Evolutionary conservation across 176 grass and related monocot species (phyloP), one percentile per base, ranked within the genome.

Genomic region (Puccinellia tenuiflora): DNA sequence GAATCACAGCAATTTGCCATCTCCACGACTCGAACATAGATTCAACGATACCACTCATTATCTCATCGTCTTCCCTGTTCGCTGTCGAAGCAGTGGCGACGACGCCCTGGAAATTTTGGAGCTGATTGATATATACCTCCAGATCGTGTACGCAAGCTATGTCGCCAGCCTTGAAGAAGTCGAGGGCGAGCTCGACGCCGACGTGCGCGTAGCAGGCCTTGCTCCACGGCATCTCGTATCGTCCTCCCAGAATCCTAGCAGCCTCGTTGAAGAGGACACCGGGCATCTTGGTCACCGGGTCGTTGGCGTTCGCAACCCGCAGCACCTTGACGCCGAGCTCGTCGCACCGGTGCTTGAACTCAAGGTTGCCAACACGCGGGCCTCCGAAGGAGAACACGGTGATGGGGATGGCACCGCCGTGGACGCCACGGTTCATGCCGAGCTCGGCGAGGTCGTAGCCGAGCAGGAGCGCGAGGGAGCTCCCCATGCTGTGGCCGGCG

Each of bases 401-500:
- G 68, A 97, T 29, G 1, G 88, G 91, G 3, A 96, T 67, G 47
- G 72, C 34, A 12, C 79, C 34, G 25, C 64, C 69, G 18, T n/a
- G 21, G 0, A 59, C 20, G 31, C 59, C 31, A 0, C 20, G 10
- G 69, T 89, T 93, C 15, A 97, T 43, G 3, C 88, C 94, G 14
- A 96, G 86, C 78, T 96, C 94, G 3, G 90, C 90, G 21, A 96
- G 80, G 78, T 93, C 94, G 52, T 96, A 93, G 37, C 88, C 94
- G 50, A 96, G 90, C 7, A 96, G 90, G 3, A 86, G 42, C 0
- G 94, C 94, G 8, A 96, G 68, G 28, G 94, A 92, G 88, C 94
- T 96, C 2, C 94, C 94, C 94, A 96, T 93, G 90, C 90, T 96
- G 82, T 96, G 94, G 5, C 90, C 94, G 0, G 88, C 88, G 22